These are phyloP conservation scores for Cudoniella acicularis DNA, from an alignment of 495 filamentous ascomycete species.

Conservation along the genomic window DNA sequence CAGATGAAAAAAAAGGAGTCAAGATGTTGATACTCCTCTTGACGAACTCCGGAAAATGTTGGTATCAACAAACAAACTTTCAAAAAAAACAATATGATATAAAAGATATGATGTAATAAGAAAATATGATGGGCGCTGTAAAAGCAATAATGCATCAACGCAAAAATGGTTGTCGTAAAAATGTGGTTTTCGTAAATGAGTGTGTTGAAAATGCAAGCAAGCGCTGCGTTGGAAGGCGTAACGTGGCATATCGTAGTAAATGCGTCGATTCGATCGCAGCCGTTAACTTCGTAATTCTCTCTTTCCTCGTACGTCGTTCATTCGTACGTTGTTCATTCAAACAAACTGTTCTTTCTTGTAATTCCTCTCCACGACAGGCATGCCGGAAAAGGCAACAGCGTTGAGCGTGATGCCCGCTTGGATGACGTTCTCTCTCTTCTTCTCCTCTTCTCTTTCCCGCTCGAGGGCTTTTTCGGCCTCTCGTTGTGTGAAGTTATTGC, in stretches of 20 bases:
- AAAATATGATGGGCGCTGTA: not conserved
- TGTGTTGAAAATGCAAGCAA: not conserved
- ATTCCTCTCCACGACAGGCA: not conserved
- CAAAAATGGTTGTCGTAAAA: not conserved
- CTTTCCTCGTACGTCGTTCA: not conserved
- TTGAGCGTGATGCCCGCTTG: constrained; percentile 15
- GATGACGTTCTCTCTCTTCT: constrained; percentile 14
- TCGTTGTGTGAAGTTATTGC: not conserved
- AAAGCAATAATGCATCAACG: not conserved
- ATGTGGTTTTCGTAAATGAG: not conserved
- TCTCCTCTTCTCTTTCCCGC: constrained; percentile 30
- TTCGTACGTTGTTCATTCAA: not conserved
- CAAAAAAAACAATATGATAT: not conserved
- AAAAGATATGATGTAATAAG: not conserved
- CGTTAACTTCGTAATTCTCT: not conserved
- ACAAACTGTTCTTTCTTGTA: not conserved
- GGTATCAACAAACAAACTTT: constrained; percentile 13
- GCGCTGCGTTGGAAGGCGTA: not conserved
- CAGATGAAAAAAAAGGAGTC: not conserved
- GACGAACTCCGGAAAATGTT: constrained; percentile 15
- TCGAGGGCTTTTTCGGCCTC: not conserved
- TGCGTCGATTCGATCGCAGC: too few species aligned
- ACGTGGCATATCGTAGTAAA: not conserved
- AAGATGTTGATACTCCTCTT: not conserved
- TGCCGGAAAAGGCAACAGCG: constrained; percentile 18